phyloP scores from a whole-genome alignment of 768 basidiomycete species.

The Rhodocollybia butyracea region DNA sequence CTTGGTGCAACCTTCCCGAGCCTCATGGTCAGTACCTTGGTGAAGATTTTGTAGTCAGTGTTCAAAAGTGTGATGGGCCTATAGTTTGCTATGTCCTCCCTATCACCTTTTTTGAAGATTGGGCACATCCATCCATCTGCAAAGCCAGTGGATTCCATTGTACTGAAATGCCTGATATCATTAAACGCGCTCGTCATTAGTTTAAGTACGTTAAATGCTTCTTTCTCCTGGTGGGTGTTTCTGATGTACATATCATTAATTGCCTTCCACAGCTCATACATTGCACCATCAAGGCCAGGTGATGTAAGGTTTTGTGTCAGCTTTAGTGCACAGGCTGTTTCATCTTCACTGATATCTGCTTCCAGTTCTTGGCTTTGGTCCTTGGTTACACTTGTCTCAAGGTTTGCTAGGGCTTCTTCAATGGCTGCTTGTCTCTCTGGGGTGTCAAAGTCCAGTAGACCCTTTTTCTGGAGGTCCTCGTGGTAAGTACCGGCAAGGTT shows the following conservation, averaged over 20 bases:
- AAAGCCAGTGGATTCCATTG: constrained; percentile 13
- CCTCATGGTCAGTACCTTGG: constrained; percentile 17
- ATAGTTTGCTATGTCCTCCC: constrained; percentile 15
- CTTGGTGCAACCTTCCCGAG: constrained; percentile 1
- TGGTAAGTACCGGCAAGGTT: constrained; percentile 26
- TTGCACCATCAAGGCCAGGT: constrained; percentile 8
- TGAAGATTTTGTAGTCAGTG: constrained; percentile 29
- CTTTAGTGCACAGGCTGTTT: background rate
- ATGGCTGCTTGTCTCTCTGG: too few species aligned
- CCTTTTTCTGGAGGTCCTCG: constrained; percentile 20
- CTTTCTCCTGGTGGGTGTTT: background rate
- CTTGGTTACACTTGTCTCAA: too few species aligned
- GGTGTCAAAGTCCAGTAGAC: too few species aligned
- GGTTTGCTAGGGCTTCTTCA: too few species aligned
- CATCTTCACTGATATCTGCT: background rate
- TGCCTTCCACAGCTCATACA: constrained; percentile 15
- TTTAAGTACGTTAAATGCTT: constrained; percentile 5
- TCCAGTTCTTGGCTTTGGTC: too few species aligned
- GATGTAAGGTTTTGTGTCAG: constrained; percentile 1
- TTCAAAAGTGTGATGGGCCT: constrained; percentile 22
- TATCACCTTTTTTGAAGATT: constrained; percentile 27
- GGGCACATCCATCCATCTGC: constrained; percentile 20
- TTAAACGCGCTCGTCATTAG: constrained; percentile 8
- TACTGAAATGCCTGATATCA: background rate
- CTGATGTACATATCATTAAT: background rate